A percentile compares a stretch with the other conserved stretches of the same genome.
phyloP scores from a whole-genome alignment of 768 basidiomycete species.

The Mycena belliarum region DNA sequence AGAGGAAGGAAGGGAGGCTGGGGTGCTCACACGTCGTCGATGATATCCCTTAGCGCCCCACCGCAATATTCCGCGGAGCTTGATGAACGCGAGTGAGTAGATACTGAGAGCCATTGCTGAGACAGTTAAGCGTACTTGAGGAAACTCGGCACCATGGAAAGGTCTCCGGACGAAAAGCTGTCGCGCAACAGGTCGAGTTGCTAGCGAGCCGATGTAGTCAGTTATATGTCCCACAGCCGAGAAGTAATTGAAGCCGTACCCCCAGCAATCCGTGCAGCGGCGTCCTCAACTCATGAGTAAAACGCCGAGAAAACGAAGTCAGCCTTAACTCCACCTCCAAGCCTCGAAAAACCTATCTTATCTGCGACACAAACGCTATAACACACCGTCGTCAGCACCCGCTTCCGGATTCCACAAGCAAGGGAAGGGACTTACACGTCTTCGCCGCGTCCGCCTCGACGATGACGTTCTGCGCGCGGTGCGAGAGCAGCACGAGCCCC shows the following conservation, averaged over 20 bases:
- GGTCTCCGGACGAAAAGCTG: slow-evolving; percentile 1
- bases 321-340: background rate
- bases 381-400: background rate
- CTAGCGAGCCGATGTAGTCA: background rate
- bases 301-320: background rate
- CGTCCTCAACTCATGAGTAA: slow-evolving; percentile 17
- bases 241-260: slow-evolving; percentile 3
- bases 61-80: slow-evolving; percentile 19
- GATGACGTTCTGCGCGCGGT: background rate
- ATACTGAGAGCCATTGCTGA: background rate
- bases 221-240: no score
- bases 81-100: background rate
- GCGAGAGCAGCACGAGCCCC: slow-evolving; percentile 7
- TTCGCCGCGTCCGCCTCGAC: slow-evolving; percentile 16
- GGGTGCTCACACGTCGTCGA: slow-evolving; percentile 11
- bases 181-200: slow-evolving; percentile 17
- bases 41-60: slow-evolving; percentile 7
- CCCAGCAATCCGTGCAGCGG: slow-evolving; percentile 18
- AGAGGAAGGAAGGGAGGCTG: no score
- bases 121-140: no score
- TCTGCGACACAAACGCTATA: slow-evolving; percentile 15
- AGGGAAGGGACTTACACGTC: background rate
- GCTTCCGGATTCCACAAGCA: background rate
- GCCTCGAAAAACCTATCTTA: slow-evolving; percentile 9
- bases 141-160: background rate